Percentiles rank a stretch among this genome's conserved stretches.
Evolutionary conservation across 768 basidiomycete species (phyloP).

Genomic region (Pulveroboletus sp.): DNA sequence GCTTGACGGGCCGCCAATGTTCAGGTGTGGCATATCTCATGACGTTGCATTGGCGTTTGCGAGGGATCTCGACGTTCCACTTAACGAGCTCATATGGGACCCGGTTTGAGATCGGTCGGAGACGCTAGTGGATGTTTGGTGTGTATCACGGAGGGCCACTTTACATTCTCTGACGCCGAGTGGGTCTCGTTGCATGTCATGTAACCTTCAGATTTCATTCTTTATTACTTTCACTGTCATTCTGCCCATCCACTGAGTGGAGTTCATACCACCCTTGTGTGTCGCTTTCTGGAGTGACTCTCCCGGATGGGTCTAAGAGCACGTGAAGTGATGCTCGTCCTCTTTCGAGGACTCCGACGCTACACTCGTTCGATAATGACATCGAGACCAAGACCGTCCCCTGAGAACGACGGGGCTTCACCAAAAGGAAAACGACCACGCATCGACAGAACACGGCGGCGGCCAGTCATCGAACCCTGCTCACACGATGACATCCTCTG

Average conservation of each 20-base stretch:
- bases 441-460: conserved; percentile 8
- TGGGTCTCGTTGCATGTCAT: too few species aligned
- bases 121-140: neutral
- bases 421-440: conserved; percentile 33
- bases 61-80: conserved; percentile 49
- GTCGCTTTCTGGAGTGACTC: too few species aligned
- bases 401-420: neutral
- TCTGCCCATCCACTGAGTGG: too few species aligned
- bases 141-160: too few species aligned
- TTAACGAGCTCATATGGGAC: conserved; percentile 72
- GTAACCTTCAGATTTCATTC: too few species aligned
- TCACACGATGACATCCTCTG: conserved; percentile 73
- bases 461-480: conserved; percentile 43
- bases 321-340: neutral
- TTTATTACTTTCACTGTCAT: too few species aligned
- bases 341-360: neutral
- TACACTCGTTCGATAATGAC: conserved; percentile 3
- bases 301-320: too few species aligned
- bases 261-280: too few species aligned
- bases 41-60: conserved; percentile 52
- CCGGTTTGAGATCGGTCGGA: conserved; percentile 18
- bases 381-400: neutral
- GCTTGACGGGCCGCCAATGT: conserved; percentile 64
- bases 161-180: too few species aligned
- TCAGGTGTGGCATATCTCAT: conserved; percentile 69